Conservation (phyloP, 495 filamentous ascomycete genomes). For the Lichina pygmaea region DNA sequence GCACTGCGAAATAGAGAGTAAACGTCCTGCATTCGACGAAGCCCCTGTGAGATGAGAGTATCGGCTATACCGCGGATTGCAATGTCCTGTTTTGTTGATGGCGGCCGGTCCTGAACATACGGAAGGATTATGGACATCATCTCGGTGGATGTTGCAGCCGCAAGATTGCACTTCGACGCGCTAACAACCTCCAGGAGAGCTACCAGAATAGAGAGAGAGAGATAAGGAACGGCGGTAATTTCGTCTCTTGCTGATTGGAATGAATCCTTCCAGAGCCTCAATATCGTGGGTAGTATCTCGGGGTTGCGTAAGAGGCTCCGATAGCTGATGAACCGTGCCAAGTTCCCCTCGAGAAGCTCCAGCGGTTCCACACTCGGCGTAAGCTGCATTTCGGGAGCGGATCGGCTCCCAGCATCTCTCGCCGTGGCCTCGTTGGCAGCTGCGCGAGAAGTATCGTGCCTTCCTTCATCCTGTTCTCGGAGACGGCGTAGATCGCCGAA, state of each 20-base stretch:
- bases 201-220: slow-evolving; percentile 31
- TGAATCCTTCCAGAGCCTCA: slow-evolving; percentile 37
- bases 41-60: slow-evolving; percentile 35
- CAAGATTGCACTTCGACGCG: slow-evolving; percentile 45
- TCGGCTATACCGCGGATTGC: slow-evolving; percentile 32
- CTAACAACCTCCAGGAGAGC: slow-evolving; percentile 22
- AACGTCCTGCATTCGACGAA: slow-evolving; percentile 52
- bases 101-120: slow-evolving; percentile 28
- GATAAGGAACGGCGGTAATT: slow-evolving; percentile 16
- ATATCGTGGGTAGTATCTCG: slow-evolving; percentile 33
- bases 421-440: not conserved
- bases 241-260: slow-evolving; percentile 11
- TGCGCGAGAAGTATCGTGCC: not conserved
- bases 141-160: slow-evolving; percentile 50
- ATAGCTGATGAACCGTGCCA: slow-evolving; percentile 13
- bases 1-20: slow-evolving; percentile 44
- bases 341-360: too few relatives aligned
- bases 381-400: too few relatives aligned
- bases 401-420: not conserved
- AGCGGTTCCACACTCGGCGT: too few relatives aligned
- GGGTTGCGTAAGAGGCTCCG: slow-evolving; percentile 30
- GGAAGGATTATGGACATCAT: slow-evolving; percentile 45
- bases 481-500: slow-evolving; percentile 1
- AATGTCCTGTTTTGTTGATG: slow-evolving; percentile 13
- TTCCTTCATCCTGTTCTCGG: too few relatives aligned